Conservation (phyloP, 768 basidiomycete genomes). For the Trametes cubensis region DNA sequence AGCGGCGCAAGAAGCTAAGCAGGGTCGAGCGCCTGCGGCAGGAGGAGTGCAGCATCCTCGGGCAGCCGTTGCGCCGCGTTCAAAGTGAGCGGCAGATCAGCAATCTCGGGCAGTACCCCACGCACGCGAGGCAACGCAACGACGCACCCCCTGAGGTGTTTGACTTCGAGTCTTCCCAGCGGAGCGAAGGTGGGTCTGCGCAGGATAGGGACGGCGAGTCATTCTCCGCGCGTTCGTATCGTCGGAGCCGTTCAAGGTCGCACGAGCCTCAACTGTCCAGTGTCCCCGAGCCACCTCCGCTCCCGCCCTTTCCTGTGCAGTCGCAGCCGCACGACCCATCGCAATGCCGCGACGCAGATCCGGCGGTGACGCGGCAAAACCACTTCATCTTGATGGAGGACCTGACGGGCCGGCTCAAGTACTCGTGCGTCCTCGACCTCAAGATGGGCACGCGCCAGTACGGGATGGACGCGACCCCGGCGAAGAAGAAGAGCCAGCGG, state of each 20-base stretch:
- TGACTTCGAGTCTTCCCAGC: slow-evolving; percentile 32
- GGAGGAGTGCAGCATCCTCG: slow-evolving; percentile 42
- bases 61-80: slow-evolving; percentile 56
- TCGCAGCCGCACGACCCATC: slow-evolving; percentile 20
- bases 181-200: neutral
- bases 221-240: slow-evolving; percentile 18
- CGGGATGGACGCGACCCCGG: slow-evolving; percentile 88
- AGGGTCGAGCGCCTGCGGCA: slow-evolving; percentile 44
- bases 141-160: slow-evolving; percentile 36
- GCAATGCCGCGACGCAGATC: slow-evolving; percentile 23
- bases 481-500: slow-evolving; percentile 97
- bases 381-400: slow-evolving; percentile 99
- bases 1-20: slow-evolving; percentile 46
- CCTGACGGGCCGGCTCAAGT: slow-evolving; percentile 87
- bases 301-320: slow-evolving; percentile 19
- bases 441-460: slow-evolving; percentile 99
- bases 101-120: slow-evolving; percentile 37
- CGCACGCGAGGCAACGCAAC: slow-evolving; percentile 40
- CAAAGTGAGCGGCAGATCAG: slow-evolving; percentile 63
- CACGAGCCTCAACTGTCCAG: slow-evolving; percentile 8
- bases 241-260: slow-evolving; percentile 20
- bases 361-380: slow-evolving; percentile 76
- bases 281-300: neutral
- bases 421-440: slow-evolving; percentile 93
- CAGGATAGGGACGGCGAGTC: slow-evolving; percentile 13